Percentiles rank a stretch among this genome's conserved stretches.
These are phyloP conservation scores for Crithidia thermophila DNA, from an alignment of 208 protist species.

Conservation along the genomic window DNA sequence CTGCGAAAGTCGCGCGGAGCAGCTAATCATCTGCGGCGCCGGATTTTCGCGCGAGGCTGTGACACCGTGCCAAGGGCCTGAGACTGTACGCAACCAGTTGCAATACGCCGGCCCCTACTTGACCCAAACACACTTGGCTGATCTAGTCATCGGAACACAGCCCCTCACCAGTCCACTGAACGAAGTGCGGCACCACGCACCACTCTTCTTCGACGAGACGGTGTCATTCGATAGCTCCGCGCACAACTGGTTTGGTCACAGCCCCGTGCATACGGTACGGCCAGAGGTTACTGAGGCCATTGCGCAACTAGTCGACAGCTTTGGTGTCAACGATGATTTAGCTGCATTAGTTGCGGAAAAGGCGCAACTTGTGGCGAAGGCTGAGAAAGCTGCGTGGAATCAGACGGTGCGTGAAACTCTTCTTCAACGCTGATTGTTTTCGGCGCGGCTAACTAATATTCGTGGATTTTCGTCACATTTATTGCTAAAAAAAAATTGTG, in stretches of 20 bases:
- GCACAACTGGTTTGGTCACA: slow-evolving; percentile 48
- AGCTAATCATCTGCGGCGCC: slow-evolving; percentile 50
- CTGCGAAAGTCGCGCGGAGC: slow-evolving; percentile 27
- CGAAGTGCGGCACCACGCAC: slow-evolving; percentile 7
- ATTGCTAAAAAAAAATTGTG: too few species aligned
- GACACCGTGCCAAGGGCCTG: slow-evolving; percentile 24
- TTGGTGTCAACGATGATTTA: slow-evolving; percentile 61
- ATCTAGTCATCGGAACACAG: slow-evolving; percentile 22
- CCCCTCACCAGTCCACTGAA: slow-evolving; percentile 16
- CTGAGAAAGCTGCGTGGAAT: slow-evolving; percentile 33
- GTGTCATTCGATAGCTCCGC: slow-evolving; percentile 16
- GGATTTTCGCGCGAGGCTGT: slow-evolving; percentile 18
- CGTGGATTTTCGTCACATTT: too few species aligned
- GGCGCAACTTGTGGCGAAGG: slow-evolving; percentile 16
- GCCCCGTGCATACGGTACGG: slow-evolving; percentile 65
- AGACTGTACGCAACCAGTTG: slow-evolving; percentile 23
- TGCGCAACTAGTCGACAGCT: slow-evolving; percentile 27
- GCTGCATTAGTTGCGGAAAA: slow-evolving; percentile 52
- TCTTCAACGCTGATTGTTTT: background rate
- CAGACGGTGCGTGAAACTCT: background rate
- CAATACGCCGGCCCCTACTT: slow-evolving; percentile 52
- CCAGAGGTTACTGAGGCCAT: slow-evolving; percentile 41
- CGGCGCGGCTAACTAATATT: too few species aligned
- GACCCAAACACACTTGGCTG: slow-evolving; percentile 45
- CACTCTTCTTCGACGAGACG: slow-evolving; percentile 27